These are phyloP conservation scores for Globisporangium cylindrosporum DNA, from an alignment of 352 stramenopile genomes.

Conservation along the genomic window DNA sequence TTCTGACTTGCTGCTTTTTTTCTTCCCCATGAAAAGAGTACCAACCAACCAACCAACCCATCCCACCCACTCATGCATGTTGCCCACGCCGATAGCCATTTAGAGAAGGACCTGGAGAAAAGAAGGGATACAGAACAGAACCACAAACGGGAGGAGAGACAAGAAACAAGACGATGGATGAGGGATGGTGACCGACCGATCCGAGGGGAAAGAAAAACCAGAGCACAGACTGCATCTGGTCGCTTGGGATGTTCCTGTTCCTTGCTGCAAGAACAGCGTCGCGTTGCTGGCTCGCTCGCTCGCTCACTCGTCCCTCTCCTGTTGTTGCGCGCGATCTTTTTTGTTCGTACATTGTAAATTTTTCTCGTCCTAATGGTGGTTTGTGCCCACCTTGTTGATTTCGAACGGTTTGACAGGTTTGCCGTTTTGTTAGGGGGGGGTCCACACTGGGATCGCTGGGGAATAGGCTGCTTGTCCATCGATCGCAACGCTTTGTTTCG, in stretches of 20 bases:
- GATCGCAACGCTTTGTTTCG: background rate
- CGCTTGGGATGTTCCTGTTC: background rate
- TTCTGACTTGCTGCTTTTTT: conserved; percentile 8
- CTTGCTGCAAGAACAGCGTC: background rate
- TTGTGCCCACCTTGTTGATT: background rate
- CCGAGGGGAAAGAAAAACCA: background rate
- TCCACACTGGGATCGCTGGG: too few relatives aligned
- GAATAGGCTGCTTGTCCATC: background rate
- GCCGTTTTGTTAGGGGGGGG: background rate
- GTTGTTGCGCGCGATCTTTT: background rate
- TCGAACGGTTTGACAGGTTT: background rate
- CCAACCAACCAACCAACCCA: background rate
- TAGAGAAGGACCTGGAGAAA: background rate
- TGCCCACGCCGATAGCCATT: background rate
- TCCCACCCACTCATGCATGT: background rate
- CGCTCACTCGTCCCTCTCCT: background rate
- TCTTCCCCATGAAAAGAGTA: background rate
- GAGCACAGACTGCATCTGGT: background rate
- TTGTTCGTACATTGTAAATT: background rate
- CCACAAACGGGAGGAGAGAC: background rate
- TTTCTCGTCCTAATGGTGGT: background rate
- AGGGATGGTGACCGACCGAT: background rate
- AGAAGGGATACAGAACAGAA: background rate
- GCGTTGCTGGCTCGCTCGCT: background rate
- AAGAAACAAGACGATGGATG: background rate